These are phyloP conservation scores for Calonectria fujianensis DNA, from an alignment of 2,329 filamentous ascomycete species.

Conservation along the genomic window DNA sequence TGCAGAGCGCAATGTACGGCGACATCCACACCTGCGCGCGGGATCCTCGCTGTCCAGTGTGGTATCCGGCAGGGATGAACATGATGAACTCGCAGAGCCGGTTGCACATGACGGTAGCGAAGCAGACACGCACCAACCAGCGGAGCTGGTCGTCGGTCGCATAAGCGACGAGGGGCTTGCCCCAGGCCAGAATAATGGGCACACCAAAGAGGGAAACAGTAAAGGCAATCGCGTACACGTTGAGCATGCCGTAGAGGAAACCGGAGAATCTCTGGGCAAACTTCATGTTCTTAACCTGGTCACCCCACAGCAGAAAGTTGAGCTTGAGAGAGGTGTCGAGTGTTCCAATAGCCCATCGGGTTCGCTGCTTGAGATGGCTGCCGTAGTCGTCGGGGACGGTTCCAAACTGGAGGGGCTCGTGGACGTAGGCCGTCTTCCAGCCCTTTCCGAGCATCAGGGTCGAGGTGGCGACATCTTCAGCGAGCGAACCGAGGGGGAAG, in stretches of 20 bases:
- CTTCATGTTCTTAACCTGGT: constrained; percentile 71
- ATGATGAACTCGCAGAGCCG: constrained; percentile 75
- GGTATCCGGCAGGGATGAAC: constrained; percentile 76
- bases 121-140: constrained; percentile 75
- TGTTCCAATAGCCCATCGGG: constrained; percentile 73
- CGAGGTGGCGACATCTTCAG: constrained; percentile 77
- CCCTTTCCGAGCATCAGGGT: constrained; percentile 75
- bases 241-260: constrained; percentile 74
- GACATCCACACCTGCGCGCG: constrained; percentile 78
- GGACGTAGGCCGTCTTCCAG: constrained; percentile 77
- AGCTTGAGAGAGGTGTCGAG: constrained; percentile 77
- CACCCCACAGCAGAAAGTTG: constrained; percentile 75
- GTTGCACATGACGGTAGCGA: constrained; percentile 69
- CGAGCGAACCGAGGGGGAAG: constrained; percentile 75
- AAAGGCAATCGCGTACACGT: constrained; percentile 74
- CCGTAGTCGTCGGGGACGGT: constrained; percentile 75
- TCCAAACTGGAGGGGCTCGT: constrained; percentile 77
- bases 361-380: constrained; percentile 74
- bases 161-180: constrained; percentile 75
- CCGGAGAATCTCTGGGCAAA: constrained; percentile 75
- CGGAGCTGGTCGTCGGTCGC: constrained; percentile 71
- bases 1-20: constrained; percentile 75
- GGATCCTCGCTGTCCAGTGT: constrained; percentile 74
- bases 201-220: constrained; percentile 74
- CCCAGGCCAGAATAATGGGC: constrained; percentile 74